Base-by-base conservation (phyloP, 169 alveolate genomes). In the Plasmodium yoelii region DNA sequence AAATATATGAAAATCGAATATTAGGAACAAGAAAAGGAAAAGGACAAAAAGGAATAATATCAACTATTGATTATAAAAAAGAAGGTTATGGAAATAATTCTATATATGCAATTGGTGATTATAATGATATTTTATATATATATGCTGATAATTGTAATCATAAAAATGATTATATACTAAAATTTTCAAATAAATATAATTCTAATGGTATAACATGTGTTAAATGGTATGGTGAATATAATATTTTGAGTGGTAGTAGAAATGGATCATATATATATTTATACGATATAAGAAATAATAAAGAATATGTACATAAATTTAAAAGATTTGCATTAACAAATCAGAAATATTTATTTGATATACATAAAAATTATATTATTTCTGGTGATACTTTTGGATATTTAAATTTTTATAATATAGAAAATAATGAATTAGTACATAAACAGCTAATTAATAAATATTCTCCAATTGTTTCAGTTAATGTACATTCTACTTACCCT, bases 101-200 rank as follows among this genome's bases (percentile, higher is more conserved):
- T 15, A 55, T 80, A 13, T 80, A 80, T 47, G 80, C 84, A 4
- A 71, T 80, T 18, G 90, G 90, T 0, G 90, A 80, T 80, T 80
- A 80, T 60, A 80, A 67, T 53, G 82, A 80, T 39, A 67, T 70
- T 26, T 67, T 80, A 65, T 67, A 80, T 70, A 7, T 80, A 5
- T 80, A 80, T 67, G 90, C 80, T 8, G 90, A 80, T 19, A 80
- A 80, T 26, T 67, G 80, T 80, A 71, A 80, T 42, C 90, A 80
- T 39, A 80, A 65, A 67, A 80, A 80, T 56, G 82, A 80, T 42
- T 80, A 67, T 22, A 80, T 80, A 55, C 42, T 80, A 19, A 80
- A 80, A 67, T 67, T 80, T 67, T 34, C 67, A 53, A 56, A 15
- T 55, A 51, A 39, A 39, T 55, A 65, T 12, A 67, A 67, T 24